Base-by-base conservation (phyloP, 78 protist genomes). In the Monocercomonoides exilis region DNA sequence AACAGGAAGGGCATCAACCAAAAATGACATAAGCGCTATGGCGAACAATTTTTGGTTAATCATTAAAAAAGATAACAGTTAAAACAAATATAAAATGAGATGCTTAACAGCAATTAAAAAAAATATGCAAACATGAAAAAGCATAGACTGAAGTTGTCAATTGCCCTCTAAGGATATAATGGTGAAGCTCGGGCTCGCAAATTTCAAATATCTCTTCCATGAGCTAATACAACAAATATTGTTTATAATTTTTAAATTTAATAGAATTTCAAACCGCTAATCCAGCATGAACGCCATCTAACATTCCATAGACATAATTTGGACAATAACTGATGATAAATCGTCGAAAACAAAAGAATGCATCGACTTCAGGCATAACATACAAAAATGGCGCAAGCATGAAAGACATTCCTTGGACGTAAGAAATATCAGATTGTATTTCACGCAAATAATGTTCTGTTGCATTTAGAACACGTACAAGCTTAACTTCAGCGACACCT, bases 381-480 rank as follows among this genome's bases (percentile, higher is more conserved):
- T 90, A 93, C n/a, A 93, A 45, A 41, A 93, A 87, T 38, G 92
- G 92, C 34, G 93, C 95, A n/a, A 89, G 84, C 42, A 93, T 77
- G 21, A 87, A 90, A 46, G 92, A 91, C 95, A 93, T 93, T 35
- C 95, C 95, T 84, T 93, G 95, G 6, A 92, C 95, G 77, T 93
- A 93, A 38, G 44, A 29, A 35, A 35, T 4, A 33, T 81, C 41
- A 2, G 43, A 3, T 41, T 63, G 5, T 77, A 36, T 1, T 80
- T 79, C 64, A 79, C 36, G 3, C 63, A 33, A 0, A 32, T 38
- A 33, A 42, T 89, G 87, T 4, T 77, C 91, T 29, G 79, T 44
- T 11, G 92, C 92, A 29, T 91, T 87, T 42, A 91, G 90, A 34
- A 63, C 41, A 29, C 92, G 38, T 29, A 46, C 77, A 44, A 91